Base-by-base conservation (phyloP, 768 basidiomycete genomes). In the Phylloporus sp. region DNA sequence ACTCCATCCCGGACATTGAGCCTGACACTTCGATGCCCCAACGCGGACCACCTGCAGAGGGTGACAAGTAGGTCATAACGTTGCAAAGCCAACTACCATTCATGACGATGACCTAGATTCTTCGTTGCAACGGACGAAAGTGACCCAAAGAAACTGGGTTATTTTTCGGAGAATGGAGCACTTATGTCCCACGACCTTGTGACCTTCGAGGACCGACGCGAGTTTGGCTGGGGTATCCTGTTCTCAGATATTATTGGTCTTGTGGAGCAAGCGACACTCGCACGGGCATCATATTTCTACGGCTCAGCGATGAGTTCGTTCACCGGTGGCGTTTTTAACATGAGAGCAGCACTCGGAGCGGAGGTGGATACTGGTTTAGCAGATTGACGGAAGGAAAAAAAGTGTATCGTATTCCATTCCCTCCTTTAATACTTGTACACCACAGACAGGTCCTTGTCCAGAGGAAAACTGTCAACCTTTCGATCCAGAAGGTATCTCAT, bases 221-320 rank as follows among this genome's bases (percentile, higher is more conserved):
- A 51, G 23, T 65, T 69, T 9, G 69, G 71, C 14, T 74, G 73
- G 73, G 62, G 63, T 3, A 52, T 73, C 41, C 48, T 73, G 41
- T 53, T 73, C 51, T 65, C 69, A 14, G 73, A 74, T 43, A 57
- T 73, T 23, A 50, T 65, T 22, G 72, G 67, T 11, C 59, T 75
- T 21, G 64, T 71, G 23, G 71, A 73, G 50, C 72, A 69, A 58
- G 62, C 62, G 21, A 55, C 70, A 23, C 58, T 72, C n/a, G 58
- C 63, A 5, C 56, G 62, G 9, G 56, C 62, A 9, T 60, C 62
- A 1, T 72, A 63, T 48, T 74, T 73, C 49, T 69, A 73, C 9
- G 71, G 65, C 10, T 61, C 69, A 15, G 63, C 57, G 5, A 58
- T 69, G 59, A 68, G 66, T 49, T 69, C 69, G n/a, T 60, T 73